These are phyloP conservation scores for Didymella arachidicola DNA, from an alignment of 2,329 filamentous ascomycete species.

Conservation along the genomic window DNA sequence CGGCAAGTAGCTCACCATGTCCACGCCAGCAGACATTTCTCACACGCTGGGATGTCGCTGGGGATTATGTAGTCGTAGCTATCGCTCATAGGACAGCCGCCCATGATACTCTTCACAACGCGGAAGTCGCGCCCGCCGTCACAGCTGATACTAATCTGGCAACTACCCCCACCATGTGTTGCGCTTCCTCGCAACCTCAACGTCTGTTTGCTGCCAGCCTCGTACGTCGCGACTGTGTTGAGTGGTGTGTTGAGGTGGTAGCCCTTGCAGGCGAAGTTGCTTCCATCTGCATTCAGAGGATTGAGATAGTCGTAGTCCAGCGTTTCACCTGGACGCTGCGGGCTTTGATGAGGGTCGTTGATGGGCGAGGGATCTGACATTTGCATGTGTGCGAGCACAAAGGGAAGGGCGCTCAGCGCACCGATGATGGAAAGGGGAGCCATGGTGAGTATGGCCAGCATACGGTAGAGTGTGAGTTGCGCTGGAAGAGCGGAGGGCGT, in stretches of 20 bases:
- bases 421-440: slow-evolving; percentile 31
- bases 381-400: slow-evolving; percentile 59
- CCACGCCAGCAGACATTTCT: slow-evolving; percentile 74
- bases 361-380: slow-evolving; percentile 64
- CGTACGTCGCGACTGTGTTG: slow-evolving; percentile 66
- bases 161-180: slow-evolving; percentile 74
- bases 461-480: slow-evolving; percentile 17
- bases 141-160: slow-evolving; percentile 77
- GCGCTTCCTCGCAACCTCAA: slow-evolving; percentile 69
- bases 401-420: slow-evolving; percentile 31
- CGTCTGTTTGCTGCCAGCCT: slow-evolving; percentile 67
- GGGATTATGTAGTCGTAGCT: slow-evolving; percentile 72
- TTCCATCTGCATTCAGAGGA: slow-evolving; percentile 67
- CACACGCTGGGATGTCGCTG: slow-evolving; percentile 62
- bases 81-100: slow-evolving; percentile 61
- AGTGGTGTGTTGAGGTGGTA: slow-evolving; percentile 62
- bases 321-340: slow-evolving; percentile 53
- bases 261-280: slow-evolving; percentile 80
- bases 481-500: slow-evolving; percentile 4
- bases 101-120: slow-evolving; percentile 70
- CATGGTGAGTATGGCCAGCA: slow-evolving; percentile 35
- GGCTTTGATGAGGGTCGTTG: slow-evolving; percentile 54
- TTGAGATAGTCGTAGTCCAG: slow-evolving; percentile 75
- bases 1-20: slow-evolving; percentile 47
- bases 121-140: slow-evolving; percentile 74